phyloP scores from a whole-genome alignment of 1,284 basidiomycete species.

The Ganoderma lucidum region DNA sequence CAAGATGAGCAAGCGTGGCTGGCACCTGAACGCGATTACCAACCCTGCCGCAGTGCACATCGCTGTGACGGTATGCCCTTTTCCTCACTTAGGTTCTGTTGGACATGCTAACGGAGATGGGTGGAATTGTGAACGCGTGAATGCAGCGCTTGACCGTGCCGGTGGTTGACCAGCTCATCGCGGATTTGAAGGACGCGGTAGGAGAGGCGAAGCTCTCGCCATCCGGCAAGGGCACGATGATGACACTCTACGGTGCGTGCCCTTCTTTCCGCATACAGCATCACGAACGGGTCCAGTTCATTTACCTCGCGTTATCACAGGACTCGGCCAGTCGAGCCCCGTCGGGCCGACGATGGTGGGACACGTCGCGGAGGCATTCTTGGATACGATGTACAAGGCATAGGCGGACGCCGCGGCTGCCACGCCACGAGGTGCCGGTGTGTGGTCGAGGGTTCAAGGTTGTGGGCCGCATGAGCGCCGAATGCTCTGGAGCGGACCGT shows the following conservation, averaged over 20 bases:
- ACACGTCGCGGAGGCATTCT: slow-evolving; percentile 82
- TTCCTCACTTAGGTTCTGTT: background rate
- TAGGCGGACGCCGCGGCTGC: slow-evolving; percentile 38
- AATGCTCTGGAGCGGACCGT: background rate
- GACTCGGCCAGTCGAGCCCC: slow-evolving; percentile 87
- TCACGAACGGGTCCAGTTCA: slow-evolving; percentile 11
- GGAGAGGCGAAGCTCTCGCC: slow-evolving; percentile 65
- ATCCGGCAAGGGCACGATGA: slow-evolving; percentile 81
- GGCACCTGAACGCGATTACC: slow-evolving; percentile 90
- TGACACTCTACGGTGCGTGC: slow-evolving; percentile 84
- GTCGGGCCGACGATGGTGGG: slow-evolving; percentile 91
- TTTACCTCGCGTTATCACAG: slow-evolving; percentile 48
- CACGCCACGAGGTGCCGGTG: background rate
- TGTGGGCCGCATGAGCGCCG: background rate
- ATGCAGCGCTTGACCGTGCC: slow-evolving; percentile 78
- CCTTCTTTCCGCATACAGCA: background rate
- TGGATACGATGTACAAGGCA: slow-evolving; percentile 87
- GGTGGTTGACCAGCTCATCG: slow-evolving; percentile 80
- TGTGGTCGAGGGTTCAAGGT: background rate
- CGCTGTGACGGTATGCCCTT: slow-evolving; percentile 82
- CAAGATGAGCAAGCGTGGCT: slow-evolving; percentile 83
- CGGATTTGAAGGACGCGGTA: slow-evolving; percentile 83
- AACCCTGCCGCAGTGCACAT: slow-evolving; percentile 91
- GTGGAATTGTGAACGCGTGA: background rate
- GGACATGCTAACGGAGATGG: background rate